Evolutionary conservation across 768 basidiomycete species (phyloP), one percentile per base, ranked within the genome.

Genomic region (Boletus reticulatus): DNA sequence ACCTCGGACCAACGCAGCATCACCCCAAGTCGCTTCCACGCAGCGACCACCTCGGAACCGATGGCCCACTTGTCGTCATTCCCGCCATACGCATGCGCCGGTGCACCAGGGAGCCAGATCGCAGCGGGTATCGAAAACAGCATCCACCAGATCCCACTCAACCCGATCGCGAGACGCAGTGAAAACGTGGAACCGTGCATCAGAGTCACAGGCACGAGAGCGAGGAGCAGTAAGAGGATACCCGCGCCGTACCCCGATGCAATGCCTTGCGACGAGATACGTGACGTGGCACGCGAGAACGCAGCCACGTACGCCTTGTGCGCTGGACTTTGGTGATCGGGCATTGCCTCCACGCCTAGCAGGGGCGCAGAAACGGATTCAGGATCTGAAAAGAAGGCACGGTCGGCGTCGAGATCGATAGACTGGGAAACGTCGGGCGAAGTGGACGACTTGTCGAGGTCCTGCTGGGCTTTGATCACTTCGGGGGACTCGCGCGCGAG

Each of bases 121-220:
- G 84, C 85, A 3, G 91, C 88, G 4, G 92, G 92, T 5, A 96
- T 67, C 1, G 89, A 87, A 57, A 92, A 92, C 0, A 87, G 31
- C 0, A 84, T 84, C 96, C 96, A 98, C 88, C 92, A 94, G 0
- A 87, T 68, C 0, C 94, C 95, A 62, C 88, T 93, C 8, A 89
- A 67, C 0, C 88, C 90, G 36, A 98, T 91, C 0, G 92, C 92
- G 0, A 96, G 79, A 9, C 92, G 79, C 3, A 98, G 75, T 0
- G 90, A 78, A 61, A 84, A 84, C 0, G 92, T 94, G 6, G 87
- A 88, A 0, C 92, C 91, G 7, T 83, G 72, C n/a, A 90, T 69
- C 9, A 73, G 67, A 2, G 82, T 84, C 16, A 98, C 89, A 0
- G 94, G 95, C 0, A 98, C 72, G 31, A 94, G 76, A 0, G 89